These are phyloP conservation scores for Hypoxylon subgilvum DNA, from an alignment of 495 filamentous ascomycete species.

Conservation along the genomic window DNA sequence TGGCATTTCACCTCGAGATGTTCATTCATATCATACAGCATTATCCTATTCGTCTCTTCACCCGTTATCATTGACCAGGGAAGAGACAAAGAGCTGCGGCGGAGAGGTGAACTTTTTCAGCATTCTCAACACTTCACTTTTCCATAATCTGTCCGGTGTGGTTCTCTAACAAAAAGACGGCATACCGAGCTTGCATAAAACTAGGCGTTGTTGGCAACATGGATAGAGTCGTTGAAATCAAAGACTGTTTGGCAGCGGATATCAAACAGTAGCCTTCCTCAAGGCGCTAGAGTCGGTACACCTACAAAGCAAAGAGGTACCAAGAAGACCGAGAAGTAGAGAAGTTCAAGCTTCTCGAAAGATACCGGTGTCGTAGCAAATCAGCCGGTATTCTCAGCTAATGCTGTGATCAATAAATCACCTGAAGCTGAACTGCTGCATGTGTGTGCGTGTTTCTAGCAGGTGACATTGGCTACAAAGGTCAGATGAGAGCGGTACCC, in stretches of 20 bases:
- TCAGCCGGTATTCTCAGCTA: conserved; percentile 19
- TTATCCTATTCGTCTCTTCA: conserved; percentile 19
- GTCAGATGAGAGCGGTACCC: conserved; percentile 27
- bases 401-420: conserved; percentile 22
- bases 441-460: conserved; percentile 13
- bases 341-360: conserved; percentile 7
- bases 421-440: conserved; percentile 22
- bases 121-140: conserved; percentile 4
- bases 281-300: conserved; percentile 30
- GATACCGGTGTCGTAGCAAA: conserved; percentile 13
- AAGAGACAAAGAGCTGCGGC: background rate
- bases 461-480: conserved; percentile 34
- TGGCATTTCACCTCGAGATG: conserved; percentile 32
- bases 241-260: conserved; percentile 26
- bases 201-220: conserved; percentile 46
- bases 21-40: conserved; percentile 20
- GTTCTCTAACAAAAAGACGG: conserved; percentile 26
- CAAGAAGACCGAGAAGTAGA: conserved; percentile 3
- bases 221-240: conserved; percentile 37
- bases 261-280: conserved; percentile 24
- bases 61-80: conserved; percentile 10
- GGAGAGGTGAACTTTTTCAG: conserved; percentile 6
- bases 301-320: conserved; percentile 20
- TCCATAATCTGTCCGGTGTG: background rate
- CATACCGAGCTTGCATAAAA: conserved; percentile 41